Conservation (phyloP, 257 asterid species). For the Henckelia pumila region DNA sequence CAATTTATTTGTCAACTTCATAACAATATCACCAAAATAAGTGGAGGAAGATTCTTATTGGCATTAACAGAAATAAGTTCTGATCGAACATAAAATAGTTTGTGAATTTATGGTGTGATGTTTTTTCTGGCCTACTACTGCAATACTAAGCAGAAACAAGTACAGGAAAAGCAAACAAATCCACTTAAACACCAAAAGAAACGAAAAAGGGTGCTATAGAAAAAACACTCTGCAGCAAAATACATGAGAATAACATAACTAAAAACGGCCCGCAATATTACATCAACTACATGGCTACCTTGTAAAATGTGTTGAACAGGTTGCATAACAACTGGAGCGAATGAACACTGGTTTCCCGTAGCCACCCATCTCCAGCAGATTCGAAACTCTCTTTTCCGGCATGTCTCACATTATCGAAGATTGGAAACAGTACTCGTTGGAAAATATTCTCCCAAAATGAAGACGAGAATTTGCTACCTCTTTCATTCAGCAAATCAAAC, state of each 20-base stretch:
- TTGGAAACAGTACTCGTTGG: conserved; percentile 88
- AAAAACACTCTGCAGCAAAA: conserved; percentile 6
- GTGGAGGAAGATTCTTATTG: not conserved
- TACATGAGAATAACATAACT: conserved; percentile 17
- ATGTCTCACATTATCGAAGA: conserved; percentile 90
- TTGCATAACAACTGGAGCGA: conserved; percentile 92
- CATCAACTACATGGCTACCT: conserved; percentile 54
- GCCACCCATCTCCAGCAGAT: conserved; percentile 71
- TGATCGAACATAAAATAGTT: not conserved
- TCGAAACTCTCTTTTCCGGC: conserved; percentile 67
- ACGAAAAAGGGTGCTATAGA: not conserved
- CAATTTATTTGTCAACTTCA: too few relatives aligned
- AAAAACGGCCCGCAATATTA: conserved; percentile 17
- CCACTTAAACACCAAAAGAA: conserved; percentile 1
- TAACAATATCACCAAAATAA: not conserved
- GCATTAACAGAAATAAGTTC: not conserved
- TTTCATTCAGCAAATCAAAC: conserved; percentile 93
- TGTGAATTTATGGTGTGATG: conserved; percentile 3
- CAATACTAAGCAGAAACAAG: not conserved
- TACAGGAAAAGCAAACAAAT: not conserved
- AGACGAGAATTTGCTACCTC: conserved; percentile 95
- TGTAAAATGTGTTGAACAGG: conserved; percentile 95
- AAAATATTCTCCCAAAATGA: conserved; percentile 95
- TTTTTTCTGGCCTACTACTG: conserved; percentile 4
- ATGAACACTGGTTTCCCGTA: conserved; percentile 87